Percentiles rank a stretch among this genome's conserved stretches.
Evolutionary conservation across 2,329 filamentous ascomycete genomes (phyloP).

Genomic region (Ascomycota sp.): DNA sequence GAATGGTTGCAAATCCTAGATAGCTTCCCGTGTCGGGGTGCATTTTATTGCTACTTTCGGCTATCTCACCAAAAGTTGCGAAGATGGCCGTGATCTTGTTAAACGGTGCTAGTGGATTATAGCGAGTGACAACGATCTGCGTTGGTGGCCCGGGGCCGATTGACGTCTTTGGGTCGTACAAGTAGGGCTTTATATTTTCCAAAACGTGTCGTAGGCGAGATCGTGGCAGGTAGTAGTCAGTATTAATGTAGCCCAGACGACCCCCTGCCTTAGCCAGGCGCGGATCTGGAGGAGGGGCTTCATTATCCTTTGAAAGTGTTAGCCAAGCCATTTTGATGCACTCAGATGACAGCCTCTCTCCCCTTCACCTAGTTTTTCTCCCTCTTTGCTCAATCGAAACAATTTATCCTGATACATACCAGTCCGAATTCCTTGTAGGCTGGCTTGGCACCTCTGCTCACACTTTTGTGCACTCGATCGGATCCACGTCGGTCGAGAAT

Average conservation of each 20-base stretch:
- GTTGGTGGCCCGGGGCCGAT: conserved; percentile 74
- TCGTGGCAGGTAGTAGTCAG: conserved; percentile 47
- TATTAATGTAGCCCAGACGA: conserved; percentile 42
- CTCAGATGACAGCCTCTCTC: conserved; percentile 31
- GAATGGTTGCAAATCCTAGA: conserved; percentile 77
- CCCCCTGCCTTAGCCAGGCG: conserved; percentile 47
- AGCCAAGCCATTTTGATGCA: conserved; percentile 23
- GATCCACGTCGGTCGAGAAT: too few species aligned
- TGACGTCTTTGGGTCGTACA: conserved; percentile 62
- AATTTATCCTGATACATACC: conserved; percentile 35
- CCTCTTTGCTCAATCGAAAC: conserved; percentile 5
- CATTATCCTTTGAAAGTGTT: conserved; percentile 52
- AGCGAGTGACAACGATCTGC: conserved; percentile 85
- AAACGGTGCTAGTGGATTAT: conserved; percentile 71
- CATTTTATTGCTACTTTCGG: conserved; percentile 78
- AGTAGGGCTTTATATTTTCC: conserved; percentile 62
- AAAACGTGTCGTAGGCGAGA: conserved; percentile 48
- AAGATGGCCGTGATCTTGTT: conserved; percentile 56
- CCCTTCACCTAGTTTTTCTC: not conserved
- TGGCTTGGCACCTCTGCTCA: conserved; percentile 34
- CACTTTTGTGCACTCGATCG: conserved; percentile 23
- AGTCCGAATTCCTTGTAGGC: conserved; percentile 40
- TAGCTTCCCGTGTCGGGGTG: conserved; percentile 88
- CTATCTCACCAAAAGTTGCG: conserved; percentile 64
- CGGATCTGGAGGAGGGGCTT: conserved; percentile 59